Evolutionary conservation across 1,284 basidiomycete species (phyloP), one percentile per base, ranked within the genome.

Genomic region (Melanopsichium pennsylvanicum): DNA sequence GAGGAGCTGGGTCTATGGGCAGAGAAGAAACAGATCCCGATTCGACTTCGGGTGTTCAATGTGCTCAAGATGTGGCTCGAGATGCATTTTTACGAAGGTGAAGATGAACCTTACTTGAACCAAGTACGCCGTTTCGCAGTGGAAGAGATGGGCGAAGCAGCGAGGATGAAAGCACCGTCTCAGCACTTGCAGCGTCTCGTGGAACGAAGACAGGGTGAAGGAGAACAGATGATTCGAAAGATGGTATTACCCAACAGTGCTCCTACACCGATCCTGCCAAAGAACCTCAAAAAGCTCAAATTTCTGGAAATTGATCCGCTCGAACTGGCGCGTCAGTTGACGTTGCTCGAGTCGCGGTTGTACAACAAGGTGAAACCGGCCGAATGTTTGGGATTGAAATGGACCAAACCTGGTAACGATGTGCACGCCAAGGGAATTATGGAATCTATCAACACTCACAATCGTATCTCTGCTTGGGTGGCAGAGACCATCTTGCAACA

Each of bases 271-370:
- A 88, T 95, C 49, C 61, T 89, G 13, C 93, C 92, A 0, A 90
- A 88, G 78, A 84, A 85, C 41, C 84, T 84, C 62, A 89, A 88
- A 82, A 91, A 89, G 82, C 82, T 92, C 63, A 92, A 92, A 73
- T 84, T 95, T 16, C 81, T 89, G n/a, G 92, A 95, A 66, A 87
- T 96, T 41, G 93, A 98, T 73, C 85, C 94, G 2, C 82, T 94
- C 26, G 96, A 98, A 82, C 82, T 98, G 16, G 95, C 93, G 0
- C 86, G 96, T 33, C 96, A 99, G 80, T 83, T 99, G 48, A 97
- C 96, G 1, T 87, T 97, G 52, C 86, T 96, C 84, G 96, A 98
- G 81, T 90, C 89, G 67, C 85, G 87, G 33, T 83, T 97, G 40
- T 98, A 95, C 83, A 88, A 89, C 80, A 89, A 88, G 78, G 94